phyloP scores from a whole-genome alignment of 345 rosid genomes.

The Populus alba region DNA sequence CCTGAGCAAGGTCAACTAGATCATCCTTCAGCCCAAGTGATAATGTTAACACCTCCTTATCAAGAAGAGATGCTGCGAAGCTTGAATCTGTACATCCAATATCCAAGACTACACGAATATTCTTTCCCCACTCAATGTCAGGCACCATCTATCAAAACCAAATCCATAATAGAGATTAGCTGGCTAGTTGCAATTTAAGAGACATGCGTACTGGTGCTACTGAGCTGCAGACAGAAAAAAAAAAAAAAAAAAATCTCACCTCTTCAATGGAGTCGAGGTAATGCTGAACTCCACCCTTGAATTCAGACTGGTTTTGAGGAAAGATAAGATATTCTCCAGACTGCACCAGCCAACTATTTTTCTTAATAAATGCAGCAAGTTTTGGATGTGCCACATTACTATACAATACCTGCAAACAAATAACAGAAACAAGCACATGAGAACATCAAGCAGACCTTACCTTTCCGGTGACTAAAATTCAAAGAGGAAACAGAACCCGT shows the following conservation, averaged over 20 bases:
- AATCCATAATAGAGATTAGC: constrained; percentile 22
- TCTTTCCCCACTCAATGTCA: constrained; percentile 99
- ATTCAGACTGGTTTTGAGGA: constrained; percentile 70
- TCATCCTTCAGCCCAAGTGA: constrained; percentile 88
- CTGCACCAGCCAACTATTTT: constrained; percentile 64
- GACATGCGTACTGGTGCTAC: background rate
- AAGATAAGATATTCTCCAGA: constrained; percentile 67
- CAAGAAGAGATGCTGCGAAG: constrained; percentile 71
- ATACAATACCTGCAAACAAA: constrained; percentile 56
- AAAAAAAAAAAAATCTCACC: constrained; percentile 40
- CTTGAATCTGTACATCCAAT: constrained; percentile 74
- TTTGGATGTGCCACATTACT: constrained; percentile 92
- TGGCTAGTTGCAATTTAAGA: background rate
- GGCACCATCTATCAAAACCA: constrained; percentile 83
- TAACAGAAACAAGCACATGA: constrained; percentile 3
- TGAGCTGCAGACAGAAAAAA: background rate
- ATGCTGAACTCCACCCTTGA: constrained; percentile 72
- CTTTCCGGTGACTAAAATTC: constrained; percentile 3
- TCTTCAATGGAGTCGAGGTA: constrained; percentile 93
- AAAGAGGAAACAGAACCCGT: constrained; percentile 7
- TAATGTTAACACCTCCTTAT: constrained; percentile 69
- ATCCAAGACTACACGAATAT: constrained; percentile 81
- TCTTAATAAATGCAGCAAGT: constrained; percentile 73
- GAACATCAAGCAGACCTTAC: constrained; percentile 18
- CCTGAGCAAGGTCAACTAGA: constrained; percentile 85